Evolutionary conservation across 495 filamentous ascomycete genomes (phyloP), one percentile per base, ranked within the genome.

Genomic region (Hamigera avellanea): DNA sequence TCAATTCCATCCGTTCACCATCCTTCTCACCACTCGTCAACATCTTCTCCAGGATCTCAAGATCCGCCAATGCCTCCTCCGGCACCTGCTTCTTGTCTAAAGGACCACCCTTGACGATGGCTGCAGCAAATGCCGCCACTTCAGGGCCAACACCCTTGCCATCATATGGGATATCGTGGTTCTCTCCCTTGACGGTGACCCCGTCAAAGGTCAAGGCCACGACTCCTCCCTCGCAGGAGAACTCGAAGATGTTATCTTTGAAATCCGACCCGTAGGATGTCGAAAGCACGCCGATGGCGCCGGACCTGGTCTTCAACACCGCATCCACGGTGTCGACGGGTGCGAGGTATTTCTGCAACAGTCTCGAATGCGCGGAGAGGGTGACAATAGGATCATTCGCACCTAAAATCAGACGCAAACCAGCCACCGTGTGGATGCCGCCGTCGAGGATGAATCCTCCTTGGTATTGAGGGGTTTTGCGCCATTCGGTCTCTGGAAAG

Each of bases 361-460:
- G 66, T 26, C 64, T 47, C 2, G 77, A 75, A 41, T 79, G 76
- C 1, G 78, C 79, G 2, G 72, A 66, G 9, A 83, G 44, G 26
- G 56, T 58, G 2, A 56, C 63, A 14, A 68, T 46, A 27, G 43
- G 56, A 26, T 64, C 56, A 13, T 66, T 54, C 12, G 54, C 43
- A 3, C 73, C 76, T 1, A 86, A 55, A 31, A 88, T 52, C 29
- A 74, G 48, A 31, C 80, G 59, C 7, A 79, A 56, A 0, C 60
- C 79, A 13, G 83, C 84, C 19, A 78, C 60, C 37, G 72, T 75
- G 49, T 88, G 84, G 6, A 91, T 74, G 2, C 84, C 83, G 2
- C 78, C 83, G 43, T 88, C 84, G 1, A 89, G 61, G 14, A 87
- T 50, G 46, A 87, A 91, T 14, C 84, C 84, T 16, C 82, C 84